These are phyloP conservation scores for Stagonosporopsis rhizophila DNA, from an alignment of 2,329 filamentous ascomycete genomes.

Conservation along the genomic window DNA sequence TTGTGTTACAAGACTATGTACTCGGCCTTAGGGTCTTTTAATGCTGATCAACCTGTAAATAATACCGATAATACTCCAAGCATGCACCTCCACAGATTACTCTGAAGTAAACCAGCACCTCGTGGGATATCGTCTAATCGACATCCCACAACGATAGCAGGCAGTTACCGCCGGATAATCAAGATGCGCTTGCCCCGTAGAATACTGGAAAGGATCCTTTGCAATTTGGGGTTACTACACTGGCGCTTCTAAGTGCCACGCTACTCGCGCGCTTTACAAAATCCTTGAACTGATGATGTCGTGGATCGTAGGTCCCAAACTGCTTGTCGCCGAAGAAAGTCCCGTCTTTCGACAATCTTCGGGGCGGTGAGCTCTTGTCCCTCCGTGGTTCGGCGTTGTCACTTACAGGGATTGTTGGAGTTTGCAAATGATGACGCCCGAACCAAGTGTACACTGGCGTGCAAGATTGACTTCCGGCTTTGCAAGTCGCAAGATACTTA, in stretches of 20 bases:
- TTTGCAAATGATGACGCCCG: neutral
- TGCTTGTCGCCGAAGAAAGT: neutral
- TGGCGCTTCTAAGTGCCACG: neutral
- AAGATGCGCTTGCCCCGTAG: neutral
- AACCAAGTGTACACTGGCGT: too few relatives aligned
- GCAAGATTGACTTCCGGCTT: too few relatives aligned
- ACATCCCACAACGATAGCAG: neutral
- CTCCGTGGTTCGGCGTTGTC: neutral
- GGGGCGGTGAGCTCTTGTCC: neutral
- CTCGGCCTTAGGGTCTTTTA: neutral
- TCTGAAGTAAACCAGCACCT: neutral
- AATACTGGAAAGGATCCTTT: neutral
- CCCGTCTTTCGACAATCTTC: neutral
- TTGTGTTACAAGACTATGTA: neutral
- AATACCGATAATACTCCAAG: neutral
- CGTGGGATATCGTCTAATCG: neutral
- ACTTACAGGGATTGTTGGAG: neutral
- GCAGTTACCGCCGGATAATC: neutral
- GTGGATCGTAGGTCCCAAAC: neutral
- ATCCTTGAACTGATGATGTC: neutral
- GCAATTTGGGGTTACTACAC: neutral
- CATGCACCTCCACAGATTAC: neutral
- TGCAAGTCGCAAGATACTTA: too few relatives aligned
- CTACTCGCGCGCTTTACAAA: neutral
- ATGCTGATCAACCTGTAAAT: neutral